Conservation (phyloP, 768 basidiomycete genomes). For the Pleurotus tuber-regium region DNA sequence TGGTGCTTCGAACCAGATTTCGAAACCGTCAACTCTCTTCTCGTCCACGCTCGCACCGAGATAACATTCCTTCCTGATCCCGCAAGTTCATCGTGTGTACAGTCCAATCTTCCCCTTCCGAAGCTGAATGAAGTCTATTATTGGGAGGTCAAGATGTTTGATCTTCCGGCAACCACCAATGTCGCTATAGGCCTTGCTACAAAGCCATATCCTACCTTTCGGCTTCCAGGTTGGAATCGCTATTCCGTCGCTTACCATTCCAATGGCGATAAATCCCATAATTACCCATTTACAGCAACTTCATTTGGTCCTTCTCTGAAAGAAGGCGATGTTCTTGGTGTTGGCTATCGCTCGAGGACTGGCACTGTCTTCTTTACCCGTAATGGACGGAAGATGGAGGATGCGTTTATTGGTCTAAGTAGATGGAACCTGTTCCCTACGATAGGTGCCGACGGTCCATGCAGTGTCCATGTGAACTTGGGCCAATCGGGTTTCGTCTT, state of each 20-base stretch:
- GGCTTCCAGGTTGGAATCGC: conserved; percentile 81
- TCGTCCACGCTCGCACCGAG: conserved; percentile 95
- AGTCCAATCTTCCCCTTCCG: conserved; percentile 94
- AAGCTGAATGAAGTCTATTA: conserved; percentile 99
- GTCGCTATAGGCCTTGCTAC: conserved; percentile 95
- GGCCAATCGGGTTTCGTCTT: conserved; percentile 99
- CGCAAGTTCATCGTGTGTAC: conserved; percentile 89
- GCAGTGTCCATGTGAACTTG: conserved; percentile 95
- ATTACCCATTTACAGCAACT: conserved; percentile 88
- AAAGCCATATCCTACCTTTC: conserved; percentile 94
- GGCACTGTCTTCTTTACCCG: conserved; percentile 99
- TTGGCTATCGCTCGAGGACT: conserved; percentile 93
- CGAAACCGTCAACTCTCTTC: conserved; percentile 86
- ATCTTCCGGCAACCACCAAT: conserved; percentile 82
- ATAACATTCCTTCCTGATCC: conserved; percentile 98
- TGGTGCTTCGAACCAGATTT: conserved; percentile 99
- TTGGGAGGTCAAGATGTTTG: conserved; percentile 99
- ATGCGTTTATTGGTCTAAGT: conserved; percentile 89
- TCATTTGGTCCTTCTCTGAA: conserved; percentile 83
- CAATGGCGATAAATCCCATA: conserved; percentile 95
- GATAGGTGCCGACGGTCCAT: conserved; percentile 93
- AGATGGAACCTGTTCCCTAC: conserved; percentile 96
- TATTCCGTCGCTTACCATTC: conserved; percentile 95
- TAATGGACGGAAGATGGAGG: conserved; percentile 95
- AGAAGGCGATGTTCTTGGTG: conserved; percentile 94